Conservation (phyloP, 768 basidiomycete species). For the Termitomyces sp. region DNA sequence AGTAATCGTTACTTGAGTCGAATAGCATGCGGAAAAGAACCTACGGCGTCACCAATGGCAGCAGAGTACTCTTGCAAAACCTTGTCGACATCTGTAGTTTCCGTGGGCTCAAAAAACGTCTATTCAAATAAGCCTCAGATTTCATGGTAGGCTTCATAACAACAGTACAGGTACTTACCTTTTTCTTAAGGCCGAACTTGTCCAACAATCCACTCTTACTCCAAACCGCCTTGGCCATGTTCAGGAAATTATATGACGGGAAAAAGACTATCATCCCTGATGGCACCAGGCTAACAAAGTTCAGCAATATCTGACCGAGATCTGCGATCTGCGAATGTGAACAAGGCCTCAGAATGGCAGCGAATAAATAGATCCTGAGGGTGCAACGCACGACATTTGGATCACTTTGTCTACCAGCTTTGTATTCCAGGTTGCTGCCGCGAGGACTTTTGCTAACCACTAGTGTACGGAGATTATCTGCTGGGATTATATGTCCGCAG, state of each 20-base stretch:
- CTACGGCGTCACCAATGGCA: constrained; percentile 30
- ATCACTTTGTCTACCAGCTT: constrained; percentile 70
- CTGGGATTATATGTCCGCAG: constrained; percentile 90
- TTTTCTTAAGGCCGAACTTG: constrained; percentile 69
- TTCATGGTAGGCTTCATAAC: neutral
- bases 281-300: constrained; percentile 74
- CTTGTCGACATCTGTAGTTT: constrained; percentile 65
- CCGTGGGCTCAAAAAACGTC: constrained; percentile 90
- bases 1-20: neutral
- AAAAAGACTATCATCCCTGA: constrained; percentile 93
- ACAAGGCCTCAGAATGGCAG: neutral
- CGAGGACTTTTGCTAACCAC: constrained; percentile 73
- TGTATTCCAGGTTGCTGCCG: constrained; percentile 76
- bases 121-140: constrained; percentile 25
- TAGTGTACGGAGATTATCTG: constrained; percentile 70
- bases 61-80: constrained; percentile 71
- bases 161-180: constrained; percentile 37
- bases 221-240: constrained; percentile 68
- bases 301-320: constrained; percentile 80
- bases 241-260: constrained; percentile 85
- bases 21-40: neutral
- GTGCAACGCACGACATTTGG: constrained; percentile 48
- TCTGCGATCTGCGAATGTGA: constrained; percentile 57
- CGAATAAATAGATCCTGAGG: neutral
- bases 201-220: constrained; percentile 52